Base-by-base conservation (phyloP, 805 yeast species). In the Candida methanosorbosa region DNA sequence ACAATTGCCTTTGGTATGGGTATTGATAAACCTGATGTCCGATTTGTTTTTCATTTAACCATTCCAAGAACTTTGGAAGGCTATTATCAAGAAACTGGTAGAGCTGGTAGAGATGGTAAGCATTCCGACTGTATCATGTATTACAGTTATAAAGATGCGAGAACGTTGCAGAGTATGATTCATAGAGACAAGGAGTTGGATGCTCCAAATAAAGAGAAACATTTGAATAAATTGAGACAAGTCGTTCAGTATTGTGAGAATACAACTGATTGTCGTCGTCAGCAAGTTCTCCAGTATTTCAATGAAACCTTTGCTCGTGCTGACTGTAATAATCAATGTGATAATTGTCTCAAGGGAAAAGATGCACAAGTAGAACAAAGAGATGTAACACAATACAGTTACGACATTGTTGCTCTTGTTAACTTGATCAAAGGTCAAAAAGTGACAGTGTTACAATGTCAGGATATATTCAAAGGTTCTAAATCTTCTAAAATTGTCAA, bases 1-100 rank as follows among this genome's bases (percentile, higher is more conserved):
- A 92, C 98, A 0, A 82, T 92, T 48, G 98, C 98, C 0, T 92
- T 92, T 67, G 98, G 98, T 19, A 92, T 92, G 98, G 98, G 98
- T 32, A 90, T 92, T 37, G 98, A 92, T 59, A 92, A 92, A 55
- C 83, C 96, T 0, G 94, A 92, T 57, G 98, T 92, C 11, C 65
- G 98, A 31, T 88, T 70, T 62, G 97, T 92, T 4, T 76, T 85
- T 28, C 98, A 92, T 59, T 68, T 81, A 42, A 83, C 92, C 5
- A 61, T 92, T 18, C 97, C 98, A 0, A 64, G 96, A 48, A 84
- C 86, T 35, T 64, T 92, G 43, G 98, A 92, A 59, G 97, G 97
- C 0, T 92, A 92, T 56, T 92, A 92, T 50, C 98, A 92, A 57
- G 98, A 92, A 55, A 88, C 97, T 1, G 98, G 98, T 7, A 76